These are phyloP conservation scores for Aspergillus sp. DNA, from an alignment of 2,329 filamentous ascomycete species.

Conservation along the genomic window DNA sequence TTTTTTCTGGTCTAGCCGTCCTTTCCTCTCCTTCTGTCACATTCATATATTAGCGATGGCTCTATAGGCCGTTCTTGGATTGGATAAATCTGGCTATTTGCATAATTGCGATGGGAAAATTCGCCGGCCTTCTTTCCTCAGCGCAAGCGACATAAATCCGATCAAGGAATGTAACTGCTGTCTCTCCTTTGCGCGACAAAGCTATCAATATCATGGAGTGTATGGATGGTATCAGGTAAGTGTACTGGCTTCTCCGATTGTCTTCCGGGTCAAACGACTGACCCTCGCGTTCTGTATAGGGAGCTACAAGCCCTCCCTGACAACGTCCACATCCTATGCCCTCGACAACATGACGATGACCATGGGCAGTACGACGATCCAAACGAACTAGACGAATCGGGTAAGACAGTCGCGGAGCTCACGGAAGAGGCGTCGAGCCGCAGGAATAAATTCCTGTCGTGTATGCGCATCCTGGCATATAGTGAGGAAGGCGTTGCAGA, in stretches of 20 bases:
- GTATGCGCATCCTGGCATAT: conserved; percentile 63
- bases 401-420: conserved; percentile 29
- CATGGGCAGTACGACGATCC: conserved; percentile 56
- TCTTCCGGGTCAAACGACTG: neutral
- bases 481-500: conserved; percentile 53
- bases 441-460: conserved; percentile 58
- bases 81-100: neutral
- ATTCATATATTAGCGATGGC: conserved; percentile 7
- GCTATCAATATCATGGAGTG: conserved; percentile 29
- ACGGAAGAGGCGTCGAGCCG: conserved; percentile 52
- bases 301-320: conserved; percentile 40
- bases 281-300: conserved; percentile 20
- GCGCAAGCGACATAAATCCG: neutral
- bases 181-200: conserved; percentile 5
- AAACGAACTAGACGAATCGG: conserved; percentile 43
- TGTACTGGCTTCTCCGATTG: conserved; percentile 1
- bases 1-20: neutral
- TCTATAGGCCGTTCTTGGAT: conserved; percentile 4
- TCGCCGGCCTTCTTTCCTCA: neutral
- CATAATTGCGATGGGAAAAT: neutral
- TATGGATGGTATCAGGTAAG: conserved; percentile 37
- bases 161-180: conserved; percentile 12
- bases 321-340: conserved; percentile 61
- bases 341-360: conserved; percentile 58
- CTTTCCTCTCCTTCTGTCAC: neutral